Evolutionary conservation across 495 filamentous ascomycete species (phyloP).

Genomic region (Penicillium bialowiezense): DNA sequence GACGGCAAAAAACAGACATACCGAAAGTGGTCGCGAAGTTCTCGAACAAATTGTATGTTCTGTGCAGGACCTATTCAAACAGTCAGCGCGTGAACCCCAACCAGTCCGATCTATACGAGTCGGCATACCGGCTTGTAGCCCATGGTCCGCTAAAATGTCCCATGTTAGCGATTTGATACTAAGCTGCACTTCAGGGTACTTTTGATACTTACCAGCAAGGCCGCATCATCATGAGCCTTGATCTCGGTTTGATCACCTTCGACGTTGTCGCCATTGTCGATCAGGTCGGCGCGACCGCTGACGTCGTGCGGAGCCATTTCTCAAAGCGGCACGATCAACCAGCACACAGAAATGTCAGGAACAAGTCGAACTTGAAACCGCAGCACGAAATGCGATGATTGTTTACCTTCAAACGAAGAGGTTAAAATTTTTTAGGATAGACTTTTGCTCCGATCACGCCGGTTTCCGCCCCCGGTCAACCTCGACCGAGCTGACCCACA

Average conservation of each 20-base stretch:
- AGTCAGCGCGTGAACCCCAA: slow-evolving; percentile 4
- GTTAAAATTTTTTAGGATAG: slow-evolving; percentile 4
- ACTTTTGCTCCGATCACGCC: slow-evolving; percentile 7
- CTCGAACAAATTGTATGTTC: slow-evolving; percentile 49
- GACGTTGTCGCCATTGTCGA: slow-evolving; percentile 6
- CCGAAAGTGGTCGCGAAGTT: slow-evolving; percentile 56
- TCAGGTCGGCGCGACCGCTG: slow-evolving; percentile 24
- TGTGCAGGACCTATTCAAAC: slow-evolving; percentile 38
- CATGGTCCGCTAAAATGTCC: slow-evolving; percentile 36
- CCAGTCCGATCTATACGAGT: slow-evolving; percentile 2
- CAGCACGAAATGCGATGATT: slow-evolving; percentile 1
- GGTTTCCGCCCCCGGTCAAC: slow-evolving; percentile 9
- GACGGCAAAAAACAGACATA: slow-evolving; percentile 20
- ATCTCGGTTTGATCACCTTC: slow-evolving; percentile 30
- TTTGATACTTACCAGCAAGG: slow-evolving; percentile 35
- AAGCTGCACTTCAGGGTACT: not conserved
- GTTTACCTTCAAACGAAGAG: not conserved
- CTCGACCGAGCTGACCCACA: slow-evolving; percentile 11
- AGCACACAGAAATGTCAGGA: not conserved
- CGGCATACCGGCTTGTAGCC: slow-evolving; percentile 48
- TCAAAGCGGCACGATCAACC: not conserved
- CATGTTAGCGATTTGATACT: not conserved
- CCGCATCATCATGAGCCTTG: slow-evolving; percentile 41
- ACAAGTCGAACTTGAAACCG: not conserved
- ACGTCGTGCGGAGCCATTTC: slow-evolving; percentile 15